Base-by-base conservation (phyloP, 2,329 filamentous ascomycete species). In the Bretziella fagacearum region DNA sequence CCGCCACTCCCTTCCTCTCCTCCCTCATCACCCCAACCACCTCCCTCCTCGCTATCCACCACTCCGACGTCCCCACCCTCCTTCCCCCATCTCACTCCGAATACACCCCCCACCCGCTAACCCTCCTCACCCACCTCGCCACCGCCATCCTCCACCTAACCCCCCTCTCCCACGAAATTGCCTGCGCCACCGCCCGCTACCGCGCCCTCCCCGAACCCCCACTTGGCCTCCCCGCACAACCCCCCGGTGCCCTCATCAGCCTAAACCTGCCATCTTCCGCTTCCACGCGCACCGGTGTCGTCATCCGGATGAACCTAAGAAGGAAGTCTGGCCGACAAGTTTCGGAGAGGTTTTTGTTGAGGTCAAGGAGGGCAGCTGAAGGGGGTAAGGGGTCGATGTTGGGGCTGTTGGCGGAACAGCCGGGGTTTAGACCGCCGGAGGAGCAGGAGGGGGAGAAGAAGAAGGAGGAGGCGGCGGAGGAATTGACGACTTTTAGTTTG, bases 221-320 rank as follows among this genome's bases (percentile, higher is more conserved):
- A 6, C 93, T 83, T 61, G 91, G 89, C 0, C 68, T 95, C 1
- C 69, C 71, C 5, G 83, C 91, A 60, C 78, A 77, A 25, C 70
- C 77, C 13, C 85, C 94, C 60, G 89, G 89, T 6, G 70, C 89
- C 7, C 62, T 95, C 0, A 64, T 84, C 49, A 62, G 62, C 47
- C 60, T 64, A 33, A 64, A 68, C 3, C 68, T 70, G n/a, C n/a
- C 20, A 7, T n/a, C n/a, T 39, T 22, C 17, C 7, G 54, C 56
- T 1, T 55, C 55, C 4, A 59, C 57, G 30, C 54, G 54, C 46
- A 49, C 53, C 7, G 65, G 65, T 1, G 81, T 89, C 1, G 83
- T 93, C 1, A 60, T 95, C 5, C 78, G 84, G 56, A 81, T 93
- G 73, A 89, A 98, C 61, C 74, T 94, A 55, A 72, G 91, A 8